Conservation (phyloP, 2,329 filamentous ascomycete species). For the Microdochium trichocladiopsis region DNA sequence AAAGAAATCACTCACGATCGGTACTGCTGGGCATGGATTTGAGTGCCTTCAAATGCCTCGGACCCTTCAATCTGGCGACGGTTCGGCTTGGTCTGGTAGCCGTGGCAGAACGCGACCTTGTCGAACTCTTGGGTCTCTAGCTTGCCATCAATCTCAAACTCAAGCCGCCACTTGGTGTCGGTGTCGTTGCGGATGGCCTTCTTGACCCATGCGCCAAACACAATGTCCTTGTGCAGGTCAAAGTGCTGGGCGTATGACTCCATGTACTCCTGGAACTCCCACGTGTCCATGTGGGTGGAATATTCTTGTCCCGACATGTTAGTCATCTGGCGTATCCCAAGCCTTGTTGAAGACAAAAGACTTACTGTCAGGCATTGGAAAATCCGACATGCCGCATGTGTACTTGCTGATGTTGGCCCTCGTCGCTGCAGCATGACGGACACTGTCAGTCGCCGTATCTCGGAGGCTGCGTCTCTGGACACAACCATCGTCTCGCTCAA, state of each 20-base stretch:
- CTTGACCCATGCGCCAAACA: constrained; percentile 22
- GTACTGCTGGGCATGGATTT: constrained; percentile 30
- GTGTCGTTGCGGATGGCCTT: constrained; percentile 16
- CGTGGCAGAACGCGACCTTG: constrained; percentile 26
- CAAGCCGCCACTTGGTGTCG: constrained; percentile 23
- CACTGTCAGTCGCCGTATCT: neutral
- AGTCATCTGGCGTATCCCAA: neutral
- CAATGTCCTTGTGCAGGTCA: constrained; percentile 23
- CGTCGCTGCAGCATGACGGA: constrained; percentile 11
- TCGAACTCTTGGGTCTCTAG: constrained; percentile 21
- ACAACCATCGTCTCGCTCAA: neutral
- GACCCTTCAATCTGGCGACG: constrained; percentile 26
- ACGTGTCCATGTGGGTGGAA: constrained; percentile 13
- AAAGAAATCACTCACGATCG: constrained; percentile 15
- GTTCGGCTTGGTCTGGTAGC: constrained; percentile 24
- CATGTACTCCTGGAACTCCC: constrained; percentile 27
- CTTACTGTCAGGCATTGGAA: constrained; percentile 30
- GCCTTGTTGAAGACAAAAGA: constrained; percentile 1
- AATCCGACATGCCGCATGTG: constrained; percentile 31
- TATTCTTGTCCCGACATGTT: constrained; percentile 12
- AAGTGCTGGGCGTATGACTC: constrained; percentile 31
- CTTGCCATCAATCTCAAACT: constrained; percentile 15
- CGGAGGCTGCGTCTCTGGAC: constrained; percentile 2
- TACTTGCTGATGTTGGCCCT: constrained; percentile 29
- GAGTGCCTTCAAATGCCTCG: constrained; percentile 26